Evolutionary conservation across 371 early-diverging fungal species (phyloP), one percentile per base, ranked within the genome.

Genomic region (Circinella umbellata): DNA sequence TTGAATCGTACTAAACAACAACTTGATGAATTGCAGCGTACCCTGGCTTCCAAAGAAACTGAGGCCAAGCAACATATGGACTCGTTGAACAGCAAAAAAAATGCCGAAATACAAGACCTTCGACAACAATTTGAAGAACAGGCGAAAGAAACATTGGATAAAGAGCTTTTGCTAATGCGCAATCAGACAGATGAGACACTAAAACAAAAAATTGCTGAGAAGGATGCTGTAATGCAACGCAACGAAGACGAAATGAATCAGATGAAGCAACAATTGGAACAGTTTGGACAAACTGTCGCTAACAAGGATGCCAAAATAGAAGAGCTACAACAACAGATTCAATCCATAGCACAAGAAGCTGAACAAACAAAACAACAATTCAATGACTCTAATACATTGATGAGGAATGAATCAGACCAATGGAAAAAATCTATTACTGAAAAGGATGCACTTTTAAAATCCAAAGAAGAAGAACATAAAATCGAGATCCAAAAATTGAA

Each of bases 21-120:
- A 34, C 8, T 57, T 20, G 57, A 57, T 11, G 57, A 57, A 27
- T 18, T 27, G 6, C 57, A 57, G 27, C 57, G 57, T 34, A n/a
- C 57, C 4, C 4, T 57, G 18, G 27, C 0, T 0, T 5, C 57
- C 1, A 57, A 57, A 34, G 57, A 57, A 27, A 34, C 57, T 10
- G 57, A 57, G 6, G 7, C 57, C 57, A 57, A 57, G 57, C 57
- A 57, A 57, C 57, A 34, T 5, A 18, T 57, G 10, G 57, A 57
- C 4, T 27, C 10, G 5, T 34, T 34, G 35, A 18, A 17, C n/a
- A 34, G 14, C 14, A 7, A 18, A 11, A 57, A 57, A n/a, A 34
- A 57, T 7, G 14, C 57, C 6, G 57, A 57, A n/a, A 3, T 57
- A 34, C 57, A 13, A 10, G 14, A 18, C n/a, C 7, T 57, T 2